A percentile compares a stretch with the other conserved stretches of the same genome.
phyloP scores from a whole-genome alignment of 805 yeast genomes.

The Maudiozyma saulgeensis region DNA sequence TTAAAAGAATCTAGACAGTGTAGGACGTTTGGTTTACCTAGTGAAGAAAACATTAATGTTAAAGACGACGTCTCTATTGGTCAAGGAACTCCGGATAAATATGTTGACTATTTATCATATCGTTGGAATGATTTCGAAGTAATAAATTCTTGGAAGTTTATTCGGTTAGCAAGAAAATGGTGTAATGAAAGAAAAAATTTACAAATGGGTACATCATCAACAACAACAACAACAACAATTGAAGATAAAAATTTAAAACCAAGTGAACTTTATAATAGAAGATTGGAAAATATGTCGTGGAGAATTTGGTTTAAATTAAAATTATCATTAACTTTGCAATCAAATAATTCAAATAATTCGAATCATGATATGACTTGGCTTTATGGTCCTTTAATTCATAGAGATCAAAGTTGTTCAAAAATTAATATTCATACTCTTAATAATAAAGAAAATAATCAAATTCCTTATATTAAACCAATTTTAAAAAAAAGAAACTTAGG shows the following conservation, averaged over 20 bases:
- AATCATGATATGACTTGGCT: slow-evolving; percentile 84
- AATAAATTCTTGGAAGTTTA: slow-evolving; percentile 85
- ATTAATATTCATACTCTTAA: background rate
- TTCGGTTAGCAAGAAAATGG: slow-evolving; percentile 50
- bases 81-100: background rate
- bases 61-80: background rate
- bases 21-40: background rate
- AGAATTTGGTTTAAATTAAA: slow-evolving; percentile 44
- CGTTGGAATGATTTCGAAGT: slow-evolving; percentile 80
- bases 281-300: slow-evolving; percentile 85
- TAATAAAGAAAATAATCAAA: background rate
- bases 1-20: slow-evolving; percentile 6
- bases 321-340: background rate
- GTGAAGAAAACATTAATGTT: background rate
- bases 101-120: slow-evolving; percentile 82
- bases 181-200: background rate
- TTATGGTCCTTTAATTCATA: slow-evolving; percentile 59
- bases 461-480: slow-evolving; percentile 47
- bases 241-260: slow-evolving; percentile 39
- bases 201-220: background rate
- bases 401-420: background rate
- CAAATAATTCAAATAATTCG: background rate
- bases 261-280: slow-evolving; percentile 43
- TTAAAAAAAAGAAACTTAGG: slow-evolving; percentile 71
- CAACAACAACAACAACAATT: background rate